These are phyloP conservation scores for Dimargaris cristalligena DNA, from an alignment of 192 early-diverging fungal species.

Conservation along the genomic window DNA sequence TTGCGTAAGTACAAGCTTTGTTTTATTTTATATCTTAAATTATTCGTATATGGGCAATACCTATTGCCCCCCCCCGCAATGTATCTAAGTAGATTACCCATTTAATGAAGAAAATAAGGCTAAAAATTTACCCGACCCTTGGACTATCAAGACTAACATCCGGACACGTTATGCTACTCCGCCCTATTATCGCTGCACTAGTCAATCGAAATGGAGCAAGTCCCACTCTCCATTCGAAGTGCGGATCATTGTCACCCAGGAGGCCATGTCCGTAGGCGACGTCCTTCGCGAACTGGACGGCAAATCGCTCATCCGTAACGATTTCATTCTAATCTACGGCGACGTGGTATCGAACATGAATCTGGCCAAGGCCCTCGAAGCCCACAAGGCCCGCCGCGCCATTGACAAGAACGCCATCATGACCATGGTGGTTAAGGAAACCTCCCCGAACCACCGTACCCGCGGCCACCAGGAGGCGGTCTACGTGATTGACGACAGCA, in stretches of 20 bases:
- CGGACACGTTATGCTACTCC: no score
- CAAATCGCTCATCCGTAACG: conserved; percentile 54
- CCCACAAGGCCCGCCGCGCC: conserved; percentile 52
- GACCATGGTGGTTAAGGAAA: conserved; percentile 80
- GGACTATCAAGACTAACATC: no score
- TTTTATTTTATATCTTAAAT: no score
- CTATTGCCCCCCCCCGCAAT: no score
- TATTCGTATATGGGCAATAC: no score
- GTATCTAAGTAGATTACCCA: no score
- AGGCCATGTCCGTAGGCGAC: conserved; percentile 70
- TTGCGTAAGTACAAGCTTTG: conserved; percentile 36
- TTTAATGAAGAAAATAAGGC: no score
- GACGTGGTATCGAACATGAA: conserved; percentile 85
- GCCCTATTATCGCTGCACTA: no score
- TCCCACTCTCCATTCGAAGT: conserved; percentile 49
- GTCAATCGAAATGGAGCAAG: conserved; percentile 55
- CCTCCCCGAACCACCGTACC: conserved; percentile 32
- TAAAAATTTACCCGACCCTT: no score
- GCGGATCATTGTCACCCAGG: conserved; percentile 49
- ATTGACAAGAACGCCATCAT: conserved; percentile 77
- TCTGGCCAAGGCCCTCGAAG: conserved; percentile 51
- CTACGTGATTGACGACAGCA: conserved; percentile 64
- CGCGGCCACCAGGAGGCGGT: conserved; percentile 26
- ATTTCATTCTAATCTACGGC: conserved; percentile 85
- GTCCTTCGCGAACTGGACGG: conserved; percentile 79